Base-by-base conservation (phyloP, 352 stramenopile genomes). In the Pythium folliculosum region DNA sequence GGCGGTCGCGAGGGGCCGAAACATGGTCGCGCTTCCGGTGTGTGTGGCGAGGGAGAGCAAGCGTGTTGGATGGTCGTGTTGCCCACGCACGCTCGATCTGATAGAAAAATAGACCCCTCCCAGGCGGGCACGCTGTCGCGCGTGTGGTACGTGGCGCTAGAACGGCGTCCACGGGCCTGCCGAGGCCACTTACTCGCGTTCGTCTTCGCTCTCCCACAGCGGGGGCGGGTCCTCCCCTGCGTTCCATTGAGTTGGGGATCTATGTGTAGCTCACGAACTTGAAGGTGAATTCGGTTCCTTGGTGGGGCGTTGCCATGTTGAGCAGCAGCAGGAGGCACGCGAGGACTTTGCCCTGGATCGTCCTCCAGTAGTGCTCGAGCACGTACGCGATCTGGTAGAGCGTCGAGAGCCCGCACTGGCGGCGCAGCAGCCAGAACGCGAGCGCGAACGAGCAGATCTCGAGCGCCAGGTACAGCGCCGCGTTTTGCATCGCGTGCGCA, bases 331-430 rank as follows among this genome's bases (percentile, higher is more conserved):
- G 21, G 5, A 63, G 21, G 48, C 63, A 51, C 10, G 22, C n/a
- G 2, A 69, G 14, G 43, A 69, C 1, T 17, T 69, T 69, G 54
- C 63, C 63, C 25, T 69, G 63, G 43, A 69, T 60, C 25, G 63
- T 59, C 63, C 51, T 59, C 44, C 53, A 58, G 54, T 69, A 69
- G 16, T 37, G 16, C 47, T 63, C 53, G 5, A 63, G 35, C 21
- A 69, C 63, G 32, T 57, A 69, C 30, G 63, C 63, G 25, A 69
- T 23, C 40, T 69, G 63, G 40, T 45, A 53, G 8, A 70, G 22
- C 19, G 55, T 44, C 35, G 63, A 70, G 48, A 70, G 27, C 9
- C 63, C 63, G 47, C 27, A 60, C 45, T 54, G 53, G 3, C 48
- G 55, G 17, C 35, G 30, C 47, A 70, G 9, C n/a, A 70, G 32